Conservation (phyloP, 2,329 filamentous ascomycete species). For the Ceratocystis cubensis region DNA sequence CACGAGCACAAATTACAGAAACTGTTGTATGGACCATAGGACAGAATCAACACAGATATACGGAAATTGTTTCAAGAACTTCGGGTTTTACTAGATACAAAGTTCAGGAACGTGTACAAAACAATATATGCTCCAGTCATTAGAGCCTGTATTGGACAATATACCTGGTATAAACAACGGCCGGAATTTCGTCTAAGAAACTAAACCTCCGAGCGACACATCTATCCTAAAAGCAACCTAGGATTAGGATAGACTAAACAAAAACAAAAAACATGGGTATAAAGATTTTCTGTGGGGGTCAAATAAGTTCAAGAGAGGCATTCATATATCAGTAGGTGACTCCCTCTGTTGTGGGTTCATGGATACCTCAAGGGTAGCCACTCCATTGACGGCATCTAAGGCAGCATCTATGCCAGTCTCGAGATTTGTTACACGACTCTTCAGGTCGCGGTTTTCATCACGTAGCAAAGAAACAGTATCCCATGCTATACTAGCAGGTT, state of each 20-base stretch:
- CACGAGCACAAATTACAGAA: conserved; percentile 9
- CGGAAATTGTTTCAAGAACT: conserved; percentile 10
- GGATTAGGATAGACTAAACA: not conserved
- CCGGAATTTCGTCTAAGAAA: not conserved
- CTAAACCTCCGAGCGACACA: not conserved
- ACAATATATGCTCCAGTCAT: not conserved
- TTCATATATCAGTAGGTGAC: not conserved
- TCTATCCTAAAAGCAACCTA: not conserved
- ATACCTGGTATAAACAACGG: not conserved
- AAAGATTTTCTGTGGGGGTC: not conserved
- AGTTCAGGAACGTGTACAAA: not conserved
- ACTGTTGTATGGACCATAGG: conserved; percentile 12
- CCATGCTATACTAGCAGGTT: conserved; percentile 49
- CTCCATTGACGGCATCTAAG: conserved; percentile 45
- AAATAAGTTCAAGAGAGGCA: not conserved
- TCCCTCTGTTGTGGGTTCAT: conserved; percentile 10
- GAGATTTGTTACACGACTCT: conserved; percentile 45
- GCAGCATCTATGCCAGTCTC: conserved; percentile 50
- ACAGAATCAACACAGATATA: conserved; percentile 13
- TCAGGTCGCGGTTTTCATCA: conserved; percentile 50
- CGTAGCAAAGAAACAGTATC: conserved; percentile 49
- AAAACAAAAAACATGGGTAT: conserved; percentile 8
- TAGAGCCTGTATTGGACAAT: not conserved
- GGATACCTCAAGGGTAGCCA: conserved; percentile 28
- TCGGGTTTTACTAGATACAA: not conserved